Base-by-base conservation (phyloP, 2,329 filamentous ascomycete species). In the Aspergillus glaucus region DNA sequence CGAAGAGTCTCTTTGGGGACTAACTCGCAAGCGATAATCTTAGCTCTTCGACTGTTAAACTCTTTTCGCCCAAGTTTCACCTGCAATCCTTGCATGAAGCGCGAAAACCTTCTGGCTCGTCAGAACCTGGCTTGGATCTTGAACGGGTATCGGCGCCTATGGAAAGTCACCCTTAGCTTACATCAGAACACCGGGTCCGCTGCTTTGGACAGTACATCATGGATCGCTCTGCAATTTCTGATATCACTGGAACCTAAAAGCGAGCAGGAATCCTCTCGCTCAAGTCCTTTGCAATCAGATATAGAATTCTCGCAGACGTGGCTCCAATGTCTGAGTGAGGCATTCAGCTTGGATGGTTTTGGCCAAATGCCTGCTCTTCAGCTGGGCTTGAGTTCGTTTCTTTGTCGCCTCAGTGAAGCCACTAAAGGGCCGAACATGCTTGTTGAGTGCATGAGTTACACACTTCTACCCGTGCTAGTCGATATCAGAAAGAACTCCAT, bases 81-180 rank as follows among this genome's bases (percentile, higher is more conserved):
- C n/a, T 14, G n/a, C 30, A 36, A 19, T 17, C 44, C 47, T 6
- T 34, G 45, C 6, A 43, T 47, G 22, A 59, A 54, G 42, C 53
- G 56, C 10, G 59, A 54, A 10, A 45, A 53, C 4, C 49, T 59
- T 30, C 55, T 56, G 26, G 50, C 64, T 40, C 63, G 64, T 46
- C 66, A 66, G 44, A 63, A 66, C 37, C 55, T 66, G 39, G 57
- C 62, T 15, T 67, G 65, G 62, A 49, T 62, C 21, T 43, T 68
- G 10, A 65, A 69, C 50, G 58, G 59, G 22, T 65, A 63, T 47
- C 60, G 61, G 44, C 63, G 65, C 9, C 45, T 70, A 24, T 65
- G 68, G 62, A 64, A 54, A 22, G 46, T 60, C 21, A 49, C 63
- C 10, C 48, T 64, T 19, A 51, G 45, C 41, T 66, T 63, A 64